Evolutionary conservation across 192 early-diverging fungal species (phyloP).

Genomic region (Umbelopsis sp.): DNA sequence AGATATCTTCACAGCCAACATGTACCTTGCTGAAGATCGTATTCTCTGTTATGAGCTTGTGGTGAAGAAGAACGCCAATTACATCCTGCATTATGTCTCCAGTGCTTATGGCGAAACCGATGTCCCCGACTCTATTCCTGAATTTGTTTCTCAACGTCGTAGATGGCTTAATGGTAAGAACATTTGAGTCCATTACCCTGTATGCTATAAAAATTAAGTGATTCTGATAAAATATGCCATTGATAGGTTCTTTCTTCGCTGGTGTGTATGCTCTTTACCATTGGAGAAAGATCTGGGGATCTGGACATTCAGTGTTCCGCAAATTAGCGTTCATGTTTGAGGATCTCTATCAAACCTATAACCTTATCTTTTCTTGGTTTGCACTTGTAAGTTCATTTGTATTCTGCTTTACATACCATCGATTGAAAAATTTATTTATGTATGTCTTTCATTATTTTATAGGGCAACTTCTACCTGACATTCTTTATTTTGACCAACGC

Average conservation of each 20-base stretch:
- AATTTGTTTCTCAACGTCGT: slow-evolving; percentile 80
- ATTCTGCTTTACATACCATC: not conserved
- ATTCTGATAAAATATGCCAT: not conserved
- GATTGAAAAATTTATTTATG: not conserved
- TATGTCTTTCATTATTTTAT: slow-evolving; percentile 17
- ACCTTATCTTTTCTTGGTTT: slow-evolving; percentile 92
- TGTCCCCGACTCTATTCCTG: slow-evolving; percentile 72
- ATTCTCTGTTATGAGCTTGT: slow-evolving; percentile 83
- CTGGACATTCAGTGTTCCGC: slow-evolving; percentile 68
- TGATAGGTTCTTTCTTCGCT: slow-evolving; percentile 69
- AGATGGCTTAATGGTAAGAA: slow-evolving; percentile 76
- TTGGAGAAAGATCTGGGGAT: slow-evolving; percentile 64
- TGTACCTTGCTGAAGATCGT: slow-evolving; percentile 73
- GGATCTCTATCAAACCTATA: slow-evolving; percentile 82
- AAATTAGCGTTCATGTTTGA: slow-evolving; percentile 79
- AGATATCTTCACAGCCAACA: slow-evolving; percentile 67
- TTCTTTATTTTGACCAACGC: slow-evolving; percentile 56
- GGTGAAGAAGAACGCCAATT: slow-evolving; percentile 66
- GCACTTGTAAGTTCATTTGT: slow-evolving; percentile 53
- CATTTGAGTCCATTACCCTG: not conserved
- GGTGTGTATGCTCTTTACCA: slow-evolving; percentile 69
- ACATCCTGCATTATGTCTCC: slow-evolving; percentile 74
- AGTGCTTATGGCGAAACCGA: slow-evolving; percentile 78
- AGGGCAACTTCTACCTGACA: slow-evolving; percentile 70
- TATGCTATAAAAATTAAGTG: not conserved